Conservation (phyloP, 495 filamentous ascomycete species). For the Penicillium crystallinum region DNA sequence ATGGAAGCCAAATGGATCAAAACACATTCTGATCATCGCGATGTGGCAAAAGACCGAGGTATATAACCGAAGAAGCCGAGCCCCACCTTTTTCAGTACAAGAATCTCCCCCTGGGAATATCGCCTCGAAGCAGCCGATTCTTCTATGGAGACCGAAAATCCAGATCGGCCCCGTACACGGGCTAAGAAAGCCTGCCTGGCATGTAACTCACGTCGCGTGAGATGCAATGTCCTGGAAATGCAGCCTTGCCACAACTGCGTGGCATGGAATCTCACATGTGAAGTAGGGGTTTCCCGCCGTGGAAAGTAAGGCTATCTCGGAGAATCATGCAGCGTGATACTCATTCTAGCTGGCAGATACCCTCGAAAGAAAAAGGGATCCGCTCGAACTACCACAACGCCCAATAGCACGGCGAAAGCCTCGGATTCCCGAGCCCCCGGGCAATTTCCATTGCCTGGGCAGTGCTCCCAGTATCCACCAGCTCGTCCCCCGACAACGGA, state of each 20-base stretch:
- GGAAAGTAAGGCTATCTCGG: constrained; percentile 32
- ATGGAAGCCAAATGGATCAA: too few species aligned
- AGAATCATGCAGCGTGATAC: neutral
- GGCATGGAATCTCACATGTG: constrained; percentile 34
- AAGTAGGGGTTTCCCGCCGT: constrained; percentile 39
- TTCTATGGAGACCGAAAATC: constrained; percentile 7
- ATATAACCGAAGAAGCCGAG: constrained; percentile 25
- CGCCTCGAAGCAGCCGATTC: constrained; percentile 4
- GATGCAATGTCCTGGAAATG: constrained; percentile 42
- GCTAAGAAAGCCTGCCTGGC: constrained; percentile 42
- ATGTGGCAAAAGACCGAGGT: constrained; percentile 4
- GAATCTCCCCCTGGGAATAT: neutral
- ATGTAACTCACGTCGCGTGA: constrained; percentile 43
- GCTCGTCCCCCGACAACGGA: constrained; percentile 2
- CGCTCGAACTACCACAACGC: neutral
- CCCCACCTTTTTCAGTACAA: constrained; percentile 8
- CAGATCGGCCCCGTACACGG: constrained; percentile 23
- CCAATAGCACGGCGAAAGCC: neutral
- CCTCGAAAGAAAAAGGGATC: constrained; percentile 21
- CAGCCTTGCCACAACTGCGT: constrained; percentile 43
- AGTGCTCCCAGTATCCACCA: constrained; percentile 7
- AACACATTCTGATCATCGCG: too few species aligned
- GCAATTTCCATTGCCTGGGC: neutral
- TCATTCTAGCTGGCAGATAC: constrained; percentile 19
- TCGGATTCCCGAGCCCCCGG: neutral